Evolutionary conservation across 441 rosid genomes (phyloP).

Genomic region (Lepidium campestre): DNA sequence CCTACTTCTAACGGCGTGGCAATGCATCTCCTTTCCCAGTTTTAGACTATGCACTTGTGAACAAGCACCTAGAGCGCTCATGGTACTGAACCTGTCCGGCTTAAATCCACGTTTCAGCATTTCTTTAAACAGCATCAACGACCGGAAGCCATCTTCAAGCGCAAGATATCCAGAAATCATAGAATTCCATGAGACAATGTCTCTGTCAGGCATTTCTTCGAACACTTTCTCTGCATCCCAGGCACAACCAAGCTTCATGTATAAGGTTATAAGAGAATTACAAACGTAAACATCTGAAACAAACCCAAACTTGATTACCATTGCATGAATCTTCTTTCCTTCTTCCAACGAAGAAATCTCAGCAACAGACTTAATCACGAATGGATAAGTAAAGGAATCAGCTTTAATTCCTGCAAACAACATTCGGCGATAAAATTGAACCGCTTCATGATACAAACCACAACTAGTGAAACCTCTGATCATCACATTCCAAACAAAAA

Average conservation of each 20-base stretch:
- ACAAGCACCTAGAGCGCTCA: slow-evolving; percentile 41
- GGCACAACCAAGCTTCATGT: slow-evolving; percentile 42
- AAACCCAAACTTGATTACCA: slow-evolving; percentile 49
- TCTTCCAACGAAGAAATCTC: slow-evolving; percentile 27
- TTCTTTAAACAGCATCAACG: slow-evolving; percentile 34
- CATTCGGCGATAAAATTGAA: slow-evolving; percentile 45
- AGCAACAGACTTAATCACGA: slow-evolving; percentile 60
- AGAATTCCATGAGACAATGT: slow-evolving; percentile 61
- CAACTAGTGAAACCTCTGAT: slow-evolving; percentile 44
- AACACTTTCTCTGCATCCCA: slow-evolving; percentile 52
- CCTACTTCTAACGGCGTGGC: slow-evolving; percentile 35
- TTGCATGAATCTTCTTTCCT: slow-evolving; percentile 50
- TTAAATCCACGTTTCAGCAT: slow-evolving; percentile 32
- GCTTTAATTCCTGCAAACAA: slow-evolving; percentile 34
- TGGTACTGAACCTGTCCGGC: slow-evolving; percentile 41
- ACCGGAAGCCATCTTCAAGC: slow-evolving; percentile 32
- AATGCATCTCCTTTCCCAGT: slow-evolving; percentile 54
- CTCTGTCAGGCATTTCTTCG: slow-evolving; percentile 43
- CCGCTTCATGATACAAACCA: slow-evolving; percentile 41
- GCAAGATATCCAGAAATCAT: slow-evolving; percentile 44
- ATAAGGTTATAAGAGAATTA: slow-evolving; percentile 52
- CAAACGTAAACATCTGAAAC: slow-evolving; percentile 49
- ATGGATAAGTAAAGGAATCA: slow-evolving; percentile 58
- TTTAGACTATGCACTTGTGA: slow-evolving; percentile 26
- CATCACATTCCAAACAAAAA: slow-evolving; percentile 54